phyloP scores from a whole-genome alignment of 208 protist species.

The Polymyxa betae region DNA sequence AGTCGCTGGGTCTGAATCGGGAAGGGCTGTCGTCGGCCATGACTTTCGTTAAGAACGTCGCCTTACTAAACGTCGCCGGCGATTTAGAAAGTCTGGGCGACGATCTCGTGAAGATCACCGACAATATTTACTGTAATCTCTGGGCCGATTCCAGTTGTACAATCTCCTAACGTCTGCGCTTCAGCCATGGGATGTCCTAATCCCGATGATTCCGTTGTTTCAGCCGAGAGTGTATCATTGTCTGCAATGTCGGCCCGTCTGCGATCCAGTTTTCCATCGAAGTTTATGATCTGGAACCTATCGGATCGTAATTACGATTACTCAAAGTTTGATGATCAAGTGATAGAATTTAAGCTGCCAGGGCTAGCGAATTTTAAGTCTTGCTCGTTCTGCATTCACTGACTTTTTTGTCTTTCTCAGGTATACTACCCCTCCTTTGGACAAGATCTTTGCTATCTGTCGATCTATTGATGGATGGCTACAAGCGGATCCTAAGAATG shows the following conservation, averaged over 20 bases:
- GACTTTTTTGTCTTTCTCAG: background rate
- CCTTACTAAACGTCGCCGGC: constrained; percentile 26
- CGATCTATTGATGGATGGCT: constrained; percentile 41
- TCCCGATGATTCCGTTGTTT: background rate
- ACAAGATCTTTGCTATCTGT: constrained; percentile 49
- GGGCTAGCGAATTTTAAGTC: background rate
- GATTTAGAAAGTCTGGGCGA: background rate
- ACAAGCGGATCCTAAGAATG: background rate
- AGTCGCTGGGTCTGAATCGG: background rate
- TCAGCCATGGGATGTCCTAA: constrained; percentile 25
- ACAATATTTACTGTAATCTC: constrained; percentile 16
- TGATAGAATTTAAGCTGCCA: constrained; percentile 11
- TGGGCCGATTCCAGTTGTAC: no score
- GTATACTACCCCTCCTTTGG: constrained; percentile 7
- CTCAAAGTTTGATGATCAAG: constrained; percentile 11
- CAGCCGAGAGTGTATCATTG: background rate
- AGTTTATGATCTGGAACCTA: constrained; percentile 50
- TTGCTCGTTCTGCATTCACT: background rate
- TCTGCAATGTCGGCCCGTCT: background rate
- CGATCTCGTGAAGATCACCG: constrained; percentile 16
- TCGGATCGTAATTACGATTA: constrained; percentile 4
- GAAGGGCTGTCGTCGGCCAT: constrained; percentile 7
- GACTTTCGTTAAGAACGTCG: constrained; percentile 29
- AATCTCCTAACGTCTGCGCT: no score
- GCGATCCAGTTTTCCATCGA: background rate